Evolutionary conservation across 2,329 filamentous ascomycete species (phyloP).

Genomic region (Zarea fungicola): DNA sequence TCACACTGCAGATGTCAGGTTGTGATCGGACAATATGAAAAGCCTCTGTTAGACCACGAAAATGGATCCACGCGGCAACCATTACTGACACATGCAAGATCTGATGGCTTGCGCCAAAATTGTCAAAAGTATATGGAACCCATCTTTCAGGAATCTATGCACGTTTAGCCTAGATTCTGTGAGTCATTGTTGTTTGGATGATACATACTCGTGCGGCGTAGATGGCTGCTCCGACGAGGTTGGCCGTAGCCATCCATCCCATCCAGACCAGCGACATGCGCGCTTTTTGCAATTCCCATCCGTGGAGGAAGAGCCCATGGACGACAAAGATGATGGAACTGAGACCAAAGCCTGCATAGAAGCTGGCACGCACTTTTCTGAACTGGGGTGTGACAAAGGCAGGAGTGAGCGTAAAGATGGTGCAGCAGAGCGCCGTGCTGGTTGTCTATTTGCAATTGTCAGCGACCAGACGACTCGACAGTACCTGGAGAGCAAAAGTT

Average conservation of each 20-base stretch:
- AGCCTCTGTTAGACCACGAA: background rate
- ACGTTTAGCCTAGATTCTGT: no score
- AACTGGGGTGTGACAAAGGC: slow-evolving; percentile 14
- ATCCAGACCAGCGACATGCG: slow-evolving; percentile 16
- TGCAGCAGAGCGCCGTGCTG: slow-evolving; percentile 13
- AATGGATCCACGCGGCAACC: slow-evolving; percentile 11
- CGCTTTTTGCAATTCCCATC: slow-evolving; percentile 15
- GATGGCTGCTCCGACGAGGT: slow-evolving; percentile 13
- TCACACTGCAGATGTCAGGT: background rate
- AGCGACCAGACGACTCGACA: background rate
- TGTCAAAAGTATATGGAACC: slow-evolving; percentile 13
- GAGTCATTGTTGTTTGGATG: no score
- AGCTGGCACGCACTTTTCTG: slow-evolving; percentile 13
- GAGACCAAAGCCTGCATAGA: slow-evolving; percentile 17
- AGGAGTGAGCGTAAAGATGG: slow-evolving; percentile 14
- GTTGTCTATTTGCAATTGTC: background rate
- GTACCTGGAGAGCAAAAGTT: no score
- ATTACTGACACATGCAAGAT: slow-evolving; percentile 12
- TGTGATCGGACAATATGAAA: slow-evolving; percentile 3
- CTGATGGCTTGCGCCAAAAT: slow-evolving; percentile 14
- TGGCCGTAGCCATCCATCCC: slow-evolving; percentile 15
- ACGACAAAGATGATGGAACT: slow-evolving; percentile 16
- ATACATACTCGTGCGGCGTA: slow-evolving; percentile 14
- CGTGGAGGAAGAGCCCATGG: slow-evolving; percentile 13
- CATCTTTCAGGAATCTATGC: slow-evolving; percentile 13